Conservation (phyloP, 164 flowering plant species). For the Tetracentron sinense region DNA sequence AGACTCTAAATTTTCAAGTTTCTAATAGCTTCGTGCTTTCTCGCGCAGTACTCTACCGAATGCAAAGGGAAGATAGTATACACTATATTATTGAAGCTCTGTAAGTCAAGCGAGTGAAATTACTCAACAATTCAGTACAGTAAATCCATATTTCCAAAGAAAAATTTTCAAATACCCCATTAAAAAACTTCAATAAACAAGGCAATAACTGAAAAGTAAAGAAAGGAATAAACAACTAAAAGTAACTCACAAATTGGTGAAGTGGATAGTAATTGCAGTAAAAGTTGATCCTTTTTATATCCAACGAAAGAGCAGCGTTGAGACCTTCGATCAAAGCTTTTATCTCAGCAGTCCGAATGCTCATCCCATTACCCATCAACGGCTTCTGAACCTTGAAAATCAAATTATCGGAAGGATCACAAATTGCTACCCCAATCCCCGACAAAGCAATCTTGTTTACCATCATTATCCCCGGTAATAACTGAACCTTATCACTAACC, state of each 20-base stretch:
- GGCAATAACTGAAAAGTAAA: too few relatives aligned
- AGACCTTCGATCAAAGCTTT: conserved; percentile 72
- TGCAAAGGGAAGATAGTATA: too few relatives aligned
- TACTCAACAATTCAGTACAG: neutral
- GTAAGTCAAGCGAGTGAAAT: too few relatives aligned
- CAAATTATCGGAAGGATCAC: conserved; percentile 46
- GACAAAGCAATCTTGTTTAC: too few relatives aligned
- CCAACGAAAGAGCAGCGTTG: conserved; percentile 47
- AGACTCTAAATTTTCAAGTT: too few relatives aligned
- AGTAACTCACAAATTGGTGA: conserved; percentile 52
- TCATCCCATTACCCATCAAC: conserved; percentile 26
- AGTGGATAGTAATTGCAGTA: conserved; percentile 43
- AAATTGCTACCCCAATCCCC: conserved; percentile 59
- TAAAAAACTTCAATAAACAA: too few relatives aligned
- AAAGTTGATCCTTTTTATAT: conserved; percentile 38
- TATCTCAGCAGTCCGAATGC: conserved; percentile 29
- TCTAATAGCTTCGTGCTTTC: too few relatives aligned
- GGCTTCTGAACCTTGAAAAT: conserved; percentile 53
- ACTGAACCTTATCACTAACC: conserved; percentile 31
- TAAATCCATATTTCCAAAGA: neutral
- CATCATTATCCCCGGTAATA: conserved; percentile 9
- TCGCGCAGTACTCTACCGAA: too few relatives aligned
- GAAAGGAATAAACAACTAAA: neutral
- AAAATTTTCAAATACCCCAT: too few relatives aligned
- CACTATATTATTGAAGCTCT: too few relatives aligned